Conservation (phyloP, 2,329 filamentous ascomycete genomes). For the Arthroderma sp. region DNA sequence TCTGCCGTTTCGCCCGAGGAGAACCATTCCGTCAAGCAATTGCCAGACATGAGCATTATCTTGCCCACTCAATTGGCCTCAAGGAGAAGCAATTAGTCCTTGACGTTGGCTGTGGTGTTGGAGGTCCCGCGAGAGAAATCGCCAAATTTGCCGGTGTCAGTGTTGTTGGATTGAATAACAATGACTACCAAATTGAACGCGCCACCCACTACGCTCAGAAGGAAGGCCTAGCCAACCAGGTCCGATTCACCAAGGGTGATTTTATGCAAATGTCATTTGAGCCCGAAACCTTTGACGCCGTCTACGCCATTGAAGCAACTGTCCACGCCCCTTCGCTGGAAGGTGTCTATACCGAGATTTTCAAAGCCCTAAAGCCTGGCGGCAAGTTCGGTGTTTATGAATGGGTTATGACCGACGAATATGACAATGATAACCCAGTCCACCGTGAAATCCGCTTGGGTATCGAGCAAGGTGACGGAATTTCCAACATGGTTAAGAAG, state of each 20-base stretch:
- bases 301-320: conserved; percentile 95
- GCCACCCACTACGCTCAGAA: conserved; percentile 74
- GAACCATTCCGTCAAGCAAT: conserved; percentile 86
- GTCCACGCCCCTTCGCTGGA: conserved; percentile 84
- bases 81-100: conserved; percentile 78
- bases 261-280: conserved; percentile 99
- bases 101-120: conserved; percentile 93
- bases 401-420: conserved; percentile 95
- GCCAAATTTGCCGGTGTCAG: conserved; percentile 88
- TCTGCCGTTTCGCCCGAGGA: conserved; percentile 79
- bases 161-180: conserved; percentile 91
- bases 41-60: conserved; percentile 93
- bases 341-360: conserved; percentile 89
- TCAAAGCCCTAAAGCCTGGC: conserved; percentile 87
- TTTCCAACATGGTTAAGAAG: conserved; percentile 91
- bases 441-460: conserved; percentile 85
- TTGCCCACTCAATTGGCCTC: conserved; percentile 78
- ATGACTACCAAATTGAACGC: conserved; percentile 96
- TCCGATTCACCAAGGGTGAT: conserved; percentile 84
- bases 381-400: conserved; percentile 96
- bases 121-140: conserved; percentile 88
- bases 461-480: conserved; percentile 92
- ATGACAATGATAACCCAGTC: conserved; percentile 74
- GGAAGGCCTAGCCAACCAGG: conserved; percentile 66
- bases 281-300: conserved; percentile 81